Conservation (phyloP, 1,139 yeast genomes). For the Nadsonia starkeyi-henricii region DNA sequence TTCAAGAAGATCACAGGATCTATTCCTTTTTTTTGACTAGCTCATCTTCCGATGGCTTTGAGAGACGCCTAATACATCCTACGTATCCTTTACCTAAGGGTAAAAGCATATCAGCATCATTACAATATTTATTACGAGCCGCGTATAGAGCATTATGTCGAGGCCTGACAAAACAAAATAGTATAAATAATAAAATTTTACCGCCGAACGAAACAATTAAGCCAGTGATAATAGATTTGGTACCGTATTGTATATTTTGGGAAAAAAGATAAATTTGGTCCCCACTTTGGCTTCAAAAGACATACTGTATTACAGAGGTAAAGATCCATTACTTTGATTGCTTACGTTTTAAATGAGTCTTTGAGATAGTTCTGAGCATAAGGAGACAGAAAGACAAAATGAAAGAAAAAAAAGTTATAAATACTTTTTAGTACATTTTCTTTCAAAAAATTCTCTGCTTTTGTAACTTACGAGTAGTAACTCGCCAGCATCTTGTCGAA, state of each 20-base stretch:
- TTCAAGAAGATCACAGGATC: constrained; percentile 26
- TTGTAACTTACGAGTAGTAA: constrained; percentile 13
- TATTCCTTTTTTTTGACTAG: constrained; percentile 22
- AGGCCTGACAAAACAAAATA: constrained; percentile 24
- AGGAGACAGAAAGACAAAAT: too few relatives aligned
- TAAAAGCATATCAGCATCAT: constrained; percentile 13
- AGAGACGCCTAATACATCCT: constrained; percentile 19
- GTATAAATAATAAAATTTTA: constrained; percentile 16
- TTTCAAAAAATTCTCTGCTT: too few relatives aligned
- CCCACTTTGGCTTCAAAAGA: too few relatives aligned
- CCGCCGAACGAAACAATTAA: constrained; percentile 24
- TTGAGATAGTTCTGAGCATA: constrained; percentile 5
- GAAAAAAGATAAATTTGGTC: too few relatives aligned
- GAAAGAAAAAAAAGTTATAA: constrained; percentile 11
- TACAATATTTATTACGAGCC: constrained; percentile 18
- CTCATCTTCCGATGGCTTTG: constrained; percentile 16
- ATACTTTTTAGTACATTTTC: background rate
- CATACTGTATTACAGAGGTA: too few relatives aligned
- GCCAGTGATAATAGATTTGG: constrained; percentile 25
- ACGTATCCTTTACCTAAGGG: constrained; percentile 15
- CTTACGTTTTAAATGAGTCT: constrained; percentile 14
- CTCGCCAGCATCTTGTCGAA: constrained; percentile 10
- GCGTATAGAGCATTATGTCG: constrained; percentile 24
- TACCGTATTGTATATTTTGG: constrained; percentile 16
- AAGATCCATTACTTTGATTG: background rate